Conservation (phyloP, 2,329 filamentous ascomycete genomes). For the Monascus ruber region DNA sequence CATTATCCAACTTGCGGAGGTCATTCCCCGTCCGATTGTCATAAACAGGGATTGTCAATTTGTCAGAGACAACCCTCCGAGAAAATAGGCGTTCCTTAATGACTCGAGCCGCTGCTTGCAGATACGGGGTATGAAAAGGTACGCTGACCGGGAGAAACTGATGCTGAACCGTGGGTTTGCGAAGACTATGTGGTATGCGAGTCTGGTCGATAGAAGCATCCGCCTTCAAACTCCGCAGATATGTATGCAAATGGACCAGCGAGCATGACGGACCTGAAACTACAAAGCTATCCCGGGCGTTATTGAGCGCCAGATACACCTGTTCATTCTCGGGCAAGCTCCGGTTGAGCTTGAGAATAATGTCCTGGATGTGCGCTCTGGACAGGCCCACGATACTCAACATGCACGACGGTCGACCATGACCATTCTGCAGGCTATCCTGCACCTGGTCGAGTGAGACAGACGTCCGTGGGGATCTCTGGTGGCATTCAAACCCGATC, state of each 20-base stretch:
- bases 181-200: conserved; percentile 19
- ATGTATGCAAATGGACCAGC: conserved; percentile 16
- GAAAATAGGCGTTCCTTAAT: conserved; percentile 8
- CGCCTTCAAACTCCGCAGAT: conserved; percentile 15
- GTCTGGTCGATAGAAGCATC: conserved; percentile 11
- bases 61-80: conserved; percentile 1
- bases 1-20: too few relatives aligned
- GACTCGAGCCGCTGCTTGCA: conserved; percentile 13
- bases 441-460: too few relatives aligned
- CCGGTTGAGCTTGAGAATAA: conserved; percentile 14
- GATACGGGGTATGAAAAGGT: conserved; percentile 30
- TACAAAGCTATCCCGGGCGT: conserved; percentile 18
- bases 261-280: conserved; percentile 18
- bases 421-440: too few relatives aligned
- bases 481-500: conserved; percentile 5
- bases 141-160: conserved; percentile 30
- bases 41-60: conserved; percentile 21
- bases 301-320: conserved; percentile 17
- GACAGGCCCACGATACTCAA: conserved; percentile 16
- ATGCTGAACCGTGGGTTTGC: conserved; percentile 16
- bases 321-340: conserved; percentile 11
- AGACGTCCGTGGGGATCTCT: too few relatives aligned
- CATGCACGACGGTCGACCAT: conserved; percentile 14
- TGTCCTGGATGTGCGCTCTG: conserved; percentile 7
- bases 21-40: conserved; percentile 5